Evolutionary conservation across 805 yeast species (phyloP).

Genomic region (Saccharomycopsis babjevae): DNA sequence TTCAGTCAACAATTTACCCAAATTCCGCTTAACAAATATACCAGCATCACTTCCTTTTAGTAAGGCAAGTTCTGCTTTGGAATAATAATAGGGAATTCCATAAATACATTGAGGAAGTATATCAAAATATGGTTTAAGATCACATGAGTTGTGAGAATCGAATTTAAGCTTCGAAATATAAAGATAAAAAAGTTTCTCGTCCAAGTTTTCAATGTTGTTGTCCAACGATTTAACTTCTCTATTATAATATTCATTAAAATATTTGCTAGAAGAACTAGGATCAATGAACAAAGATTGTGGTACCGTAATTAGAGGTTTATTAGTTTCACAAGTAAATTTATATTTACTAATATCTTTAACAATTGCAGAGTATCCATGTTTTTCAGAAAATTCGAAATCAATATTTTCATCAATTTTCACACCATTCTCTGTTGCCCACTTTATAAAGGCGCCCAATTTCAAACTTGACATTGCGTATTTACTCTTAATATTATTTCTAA

Average conservation of each 20-base stretch:
- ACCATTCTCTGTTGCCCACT: slow-evolving; percentile 33
- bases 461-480: not conserved
- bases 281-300: slow-evolving; percentile 32
- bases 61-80: slow-evolving; percentile 35
- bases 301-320: slow-evolving; percentile 27
- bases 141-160: slow-evolving; percentile 21
- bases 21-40: slow-evolving; percentile 39
- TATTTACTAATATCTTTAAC: slow-evolving; percentile 24
- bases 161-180: slow-evolving; percentile 35
- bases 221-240: too few species aligned
- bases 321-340: slow-evolving; percentile 8
- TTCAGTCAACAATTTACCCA: slow-evolving; percentile 41
- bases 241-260: slow-evolving; percentile 20
- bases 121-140: slow-evolving; percentile 34
- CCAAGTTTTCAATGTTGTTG: slow-evolving; percentile 22
- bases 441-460: not conserved
- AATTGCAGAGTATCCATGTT: slow-evolving; percentile 29
- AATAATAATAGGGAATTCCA: slow-evolving; percentile 64
- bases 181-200: slow-evolving; percentile 26
- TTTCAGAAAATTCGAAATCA: slow-evolving; percentile 24
- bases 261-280: slow-evolving; percentile 26
- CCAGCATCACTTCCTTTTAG: slow-evolving; percentile 63
- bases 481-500: too few species aligned
- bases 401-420: slow-evolving; percentile 28
- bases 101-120: slow-evolving; percentile 36